These are phyloP conservation scores for Nakazawaea ishiwadae DNA, from an alignment of 805 yeast species.

Conservation along the genomic window DNA sequence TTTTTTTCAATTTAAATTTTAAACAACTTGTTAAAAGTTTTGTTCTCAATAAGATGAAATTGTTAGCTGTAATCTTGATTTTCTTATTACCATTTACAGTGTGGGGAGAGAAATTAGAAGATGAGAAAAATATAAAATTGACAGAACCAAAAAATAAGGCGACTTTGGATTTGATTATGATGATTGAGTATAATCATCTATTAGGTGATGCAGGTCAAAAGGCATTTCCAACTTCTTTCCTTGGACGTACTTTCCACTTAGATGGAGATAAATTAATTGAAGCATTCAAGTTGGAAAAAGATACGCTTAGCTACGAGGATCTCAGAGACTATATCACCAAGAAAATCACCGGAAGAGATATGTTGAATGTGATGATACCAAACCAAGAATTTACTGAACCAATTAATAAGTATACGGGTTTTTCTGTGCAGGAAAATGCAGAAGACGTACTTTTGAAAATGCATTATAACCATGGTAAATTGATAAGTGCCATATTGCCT, in stretches of 20 bases:
- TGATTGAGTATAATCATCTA: conserved; percentile 5
- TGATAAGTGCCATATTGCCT: conserved; percentile 6
- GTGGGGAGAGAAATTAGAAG: not conserved
- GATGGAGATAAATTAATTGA: not conserved
- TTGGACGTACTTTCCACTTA: not conserved
- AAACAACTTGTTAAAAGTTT: no score
- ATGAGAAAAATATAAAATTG: conserved; percentile 3
- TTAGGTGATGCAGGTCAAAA: not conserved
- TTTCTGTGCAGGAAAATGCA: not conserved
- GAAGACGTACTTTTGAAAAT: no score
- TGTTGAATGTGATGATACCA: conserved; percentile 2
- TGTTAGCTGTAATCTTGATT: not conserved
- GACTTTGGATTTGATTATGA: not conserved
- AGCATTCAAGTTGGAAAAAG: not conserved
- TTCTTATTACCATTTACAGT: no score
- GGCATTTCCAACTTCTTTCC: not conserved
- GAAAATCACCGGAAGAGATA: not conserved
- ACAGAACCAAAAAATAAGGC: not conserved
- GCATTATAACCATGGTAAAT: conserved; percentile 4
- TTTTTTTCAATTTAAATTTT: no score
- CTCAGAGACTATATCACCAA: conserved; percentile 2
- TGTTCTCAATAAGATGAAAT: not conserved
- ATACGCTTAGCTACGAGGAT: not conserved
- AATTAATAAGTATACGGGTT: not conserved
- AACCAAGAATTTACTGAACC: not conserved